Evolutionary conservation across 176 grass and related monocot species (phyloP), one percentile per base, ranked within the genome.

Genomic region (Oryza meridionalis): DNA sequence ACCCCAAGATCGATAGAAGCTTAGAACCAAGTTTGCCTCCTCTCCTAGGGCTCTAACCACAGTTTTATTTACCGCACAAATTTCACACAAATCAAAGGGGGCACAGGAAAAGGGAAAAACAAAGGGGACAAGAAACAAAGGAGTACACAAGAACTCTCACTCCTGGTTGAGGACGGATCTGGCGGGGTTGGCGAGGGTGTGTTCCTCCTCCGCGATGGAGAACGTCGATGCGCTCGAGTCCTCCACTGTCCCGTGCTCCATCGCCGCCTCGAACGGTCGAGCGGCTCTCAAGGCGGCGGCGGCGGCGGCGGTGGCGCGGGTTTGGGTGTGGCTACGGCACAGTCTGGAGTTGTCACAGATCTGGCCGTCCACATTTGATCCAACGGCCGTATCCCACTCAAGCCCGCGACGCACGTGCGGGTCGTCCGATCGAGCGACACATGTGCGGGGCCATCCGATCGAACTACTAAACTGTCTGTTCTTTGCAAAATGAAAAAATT

Each of bases 91-190:
- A n/a, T n/a, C 44, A 46, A 46, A 46, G 44, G 44, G 44, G 44
- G 11, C 11, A 43, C 12, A 17, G 16, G 32, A 49, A 35, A 24
- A 75, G 14, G 14, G 1, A 42, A 14, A 14, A 49, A 66, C 49
- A 4, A 10, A 35, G 26, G 11, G 32, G 2, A 77, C 1, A 38
- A 38, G 37, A 38, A 38, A 38, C 37, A 38, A 38, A 38, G 37
- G 37, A 8, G 37, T 7, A 38, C 37, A 38, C 7, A 7, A 7
- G 7, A 38, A 38, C 95, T 94, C 21, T 94, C 21, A 94, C 95
- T 98, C 95, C 73, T 95, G 92, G 90, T 98, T 98, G 62, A 98
- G 92, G 10, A 81, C 82, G 65, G 88, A 98, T 98, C 88, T 88
- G 82, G 75, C 81, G 49, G 95, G 91, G 81, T 94, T 98, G 21